Evolutionary conservation across 768 basidiomycete genomes (phyloP), one percentile per base, ranked within the genome.

Genomic region (Naematelia encephala): DNA sequence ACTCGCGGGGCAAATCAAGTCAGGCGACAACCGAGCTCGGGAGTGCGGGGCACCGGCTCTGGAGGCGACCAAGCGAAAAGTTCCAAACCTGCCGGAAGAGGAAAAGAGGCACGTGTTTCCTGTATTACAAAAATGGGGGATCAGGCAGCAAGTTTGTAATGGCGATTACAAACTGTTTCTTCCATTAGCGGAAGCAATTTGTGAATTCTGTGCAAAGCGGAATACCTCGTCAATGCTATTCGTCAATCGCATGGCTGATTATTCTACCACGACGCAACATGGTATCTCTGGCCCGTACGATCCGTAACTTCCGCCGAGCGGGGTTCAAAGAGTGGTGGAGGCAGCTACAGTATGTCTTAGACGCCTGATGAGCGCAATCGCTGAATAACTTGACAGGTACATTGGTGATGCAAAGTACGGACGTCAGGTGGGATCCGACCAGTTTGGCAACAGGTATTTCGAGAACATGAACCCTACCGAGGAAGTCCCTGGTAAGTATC

Each of bases 331-430:
- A 91, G 79, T 96, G 90, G 89, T 91, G 87, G 86, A 85, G 85
- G 66, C 87, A 91, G 45, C 73, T 77, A 73, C 68, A 62, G 74
- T 74, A 66, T 56, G 75, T 67, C n/a, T 26, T 19, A 25, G 42
- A 39, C 27, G 19, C 16, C 52, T 39, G 16, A 21, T 2, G 29
- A 22, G 28, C 8, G 16, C 21, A 2, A 1, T 54, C 11, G 34
- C 27, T 19, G n/a, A 29, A 4, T 19, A 29, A 3, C 28, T 8
- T 12, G n/a, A 22, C 42, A 87, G 91, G 71, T 91, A 93, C 75
- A 94, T 96, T 60, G 88, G 91, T 42, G 93, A 97, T 69, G 90
- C 90, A 56, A 98, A 97, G 78, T 85, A 83, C 11, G 94, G 94
- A 11, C 81, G 81, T 65, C 82, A 83, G 51, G 75, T 77, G 34